Base-by-base conservation (phyloP, 345 rosid genomes). In the Eucalyptus grandis region DNA sequence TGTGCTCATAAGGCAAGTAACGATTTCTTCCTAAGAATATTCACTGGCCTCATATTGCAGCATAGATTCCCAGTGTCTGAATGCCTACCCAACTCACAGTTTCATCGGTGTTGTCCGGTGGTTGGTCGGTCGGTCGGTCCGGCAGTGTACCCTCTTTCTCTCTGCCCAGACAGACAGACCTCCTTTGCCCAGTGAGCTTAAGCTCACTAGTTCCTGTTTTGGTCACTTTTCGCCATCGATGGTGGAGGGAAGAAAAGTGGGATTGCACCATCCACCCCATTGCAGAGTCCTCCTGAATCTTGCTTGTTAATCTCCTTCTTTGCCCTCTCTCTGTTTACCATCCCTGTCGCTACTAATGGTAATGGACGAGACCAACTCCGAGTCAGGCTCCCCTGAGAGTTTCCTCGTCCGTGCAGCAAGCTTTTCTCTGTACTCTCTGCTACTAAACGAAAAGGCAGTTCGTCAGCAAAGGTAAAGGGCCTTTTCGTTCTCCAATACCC, bases 181-280 rank as follows among this genome's bases (percentile, higher is more conserved):
- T 11, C 65, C 21, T 56, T 56, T 22, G 26, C 31, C 82, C 53
- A 22, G 60, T n/a, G 31, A 17, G n/a, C 56, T 89, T 89, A 14
- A 31, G 40, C 77, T 65, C 77, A 0, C 77, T 15, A 2, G 40
- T n/a, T 31, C 77, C 94, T 95, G 12, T 30, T 93, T 83, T 72
- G 93, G 31, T 93, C 91, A 81, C 88, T 88, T 91, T 91, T 96
- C 6, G 95, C 77, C 40, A 31, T 65, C 21, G 2, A n/a, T 65
- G 77, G 77, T n/a, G 77, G 77, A 65, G 5, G 34, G 21, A n/a
- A 65, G 21, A 0, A 65, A 65, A 65, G 77, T n/a, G 77, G 40
- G 34, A 94, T 93, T 93, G 95, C 37, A n/a, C 21, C 77, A 9
- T 65, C 40, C 17, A n/a, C 11, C 19, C 19, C 16, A n/a, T 31